A percentile compares a stretch with the other conserved stretches of the same genome.
phyloP scores from a whole-genome alignment of 2,329 filamentous ascomycete species.

The Paraphoma chrysanthemicola region DNA sequence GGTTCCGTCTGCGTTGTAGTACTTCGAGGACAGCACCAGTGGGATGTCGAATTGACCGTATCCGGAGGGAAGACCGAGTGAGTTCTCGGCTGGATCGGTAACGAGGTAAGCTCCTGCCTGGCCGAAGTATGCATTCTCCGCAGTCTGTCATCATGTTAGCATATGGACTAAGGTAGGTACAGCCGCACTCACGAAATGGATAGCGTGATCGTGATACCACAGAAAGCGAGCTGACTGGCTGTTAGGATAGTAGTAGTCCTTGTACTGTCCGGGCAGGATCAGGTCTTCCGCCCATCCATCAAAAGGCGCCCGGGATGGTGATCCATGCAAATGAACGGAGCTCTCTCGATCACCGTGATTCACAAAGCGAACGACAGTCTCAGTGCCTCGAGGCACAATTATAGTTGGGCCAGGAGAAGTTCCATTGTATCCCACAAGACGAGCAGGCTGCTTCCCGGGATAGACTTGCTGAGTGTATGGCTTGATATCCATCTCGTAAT shows the following conservation, averaged over 20 bases:
- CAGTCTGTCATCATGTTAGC: constrained; percentile 46
- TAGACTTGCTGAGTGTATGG: constrained; percentile 53
- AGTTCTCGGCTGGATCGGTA: constrained; percentile 58
- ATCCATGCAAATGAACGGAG: constrained; percentile 63
- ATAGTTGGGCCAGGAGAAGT: constrained; percentile 62
- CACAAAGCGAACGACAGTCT: constrained; percentile 61
- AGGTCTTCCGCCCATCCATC: constrained; percentile 64
- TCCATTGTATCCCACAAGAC: constrained; percentile 61
- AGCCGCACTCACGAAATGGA: constrained; percentile 27
- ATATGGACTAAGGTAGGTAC: constrained; percentile 28
- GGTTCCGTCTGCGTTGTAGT: constrained; percentile 60
- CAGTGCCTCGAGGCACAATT: constrained; percentile 54
- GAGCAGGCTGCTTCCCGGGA: constrained; percentile 48
- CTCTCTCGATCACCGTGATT: constrained; percentile 56
- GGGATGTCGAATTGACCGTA: constrained; percentile 59
- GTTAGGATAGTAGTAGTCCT: constrained; percentile 68
- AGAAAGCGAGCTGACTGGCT: constrained; percentile 58
- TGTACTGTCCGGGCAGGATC: constrained; percentile 59
- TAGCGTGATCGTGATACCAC: constrained; percentile 62
- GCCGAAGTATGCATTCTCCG: constrained; percentile 64
- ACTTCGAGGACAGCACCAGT: constrained; percentile 59
- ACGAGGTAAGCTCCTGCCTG: constrained; percentile 65
- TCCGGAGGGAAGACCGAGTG: constrained; percentile 60
- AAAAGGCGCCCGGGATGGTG: constrained; percentile 53
- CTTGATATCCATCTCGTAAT: constrained; percentile 54